Conservation (phyloP, 345 rosid genomes). For the Pistacia vera region DNA sequence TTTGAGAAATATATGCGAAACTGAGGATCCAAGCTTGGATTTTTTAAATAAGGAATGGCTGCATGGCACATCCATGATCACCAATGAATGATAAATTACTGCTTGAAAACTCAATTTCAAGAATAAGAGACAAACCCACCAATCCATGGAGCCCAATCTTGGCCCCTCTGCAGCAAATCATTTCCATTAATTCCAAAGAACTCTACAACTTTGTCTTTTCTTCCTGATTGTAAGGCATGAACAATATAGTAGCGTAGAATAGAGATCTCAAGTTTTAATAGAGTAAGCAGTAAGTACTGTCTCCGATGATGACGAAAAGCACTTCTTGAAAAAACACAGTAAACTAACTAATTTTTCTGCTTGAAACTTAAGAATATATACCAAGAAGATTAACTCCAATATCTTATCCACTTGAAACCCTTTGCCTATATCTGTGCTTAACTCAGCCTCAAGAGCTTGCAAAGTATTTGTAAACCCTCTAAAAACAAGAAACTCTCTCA, state of each 20-base stretch:
- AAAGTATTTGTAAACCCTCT: slow-evolving; percentile 64
- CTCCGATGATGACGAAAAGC: slow-evolving; percentile 51
- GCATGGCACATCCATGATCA: slow-evolving; percentile 19
- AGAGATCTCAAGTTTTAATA: slow-evolving; percentile 53
- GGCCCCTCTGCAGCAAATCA: slow-evolving; percentile 47
- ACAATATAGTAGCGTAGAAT: slow-evolving; percentile 53
- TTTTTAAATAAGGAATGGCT: slow-evolving; percentile 69
- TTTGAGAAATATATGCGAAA: slow-evolving; percentile 65
- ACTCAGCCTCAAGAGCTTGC: slow-evolving; percentile 61
- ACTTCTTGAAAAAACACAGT: slow-evolving; percentile 53
- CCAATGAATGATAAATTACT: not conserved
- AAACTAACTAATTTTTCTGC: slow-evolving; percentile 53
- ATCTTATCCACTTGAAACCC: slow-evolving; percentile 62
- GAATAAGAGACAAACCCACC: slow-evolving; percentile 42
- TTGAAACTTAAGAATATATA: slow-evolving; percentile 59
- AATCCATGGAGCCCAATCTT: slow-evolving; percentile 68
- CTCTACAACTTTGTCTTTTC: slow-evolving; percentile 58
- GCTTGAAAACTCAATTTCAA: not conserved
- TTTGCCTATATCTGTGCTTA: slow-evolving; percentile 60
- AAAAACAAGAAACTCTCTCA: slow-evolving; percentile 66
- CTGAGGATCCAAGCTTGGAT: slow-evolving; percentile 61
- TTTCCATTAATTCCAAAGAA: slow-evolving; percentile 54
- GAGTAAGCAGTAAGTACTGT: slow-evolving; percentile 32
- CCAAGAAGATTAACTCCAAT: slow-evolving; percentile 55
- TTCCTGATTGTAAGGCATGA: slow-evolving; percentile 45